Evolutionary conservation across 1,284 basidiomycete genomes (phyloP).

Genomic region (Sphaerobolus stellatus): DNA sequence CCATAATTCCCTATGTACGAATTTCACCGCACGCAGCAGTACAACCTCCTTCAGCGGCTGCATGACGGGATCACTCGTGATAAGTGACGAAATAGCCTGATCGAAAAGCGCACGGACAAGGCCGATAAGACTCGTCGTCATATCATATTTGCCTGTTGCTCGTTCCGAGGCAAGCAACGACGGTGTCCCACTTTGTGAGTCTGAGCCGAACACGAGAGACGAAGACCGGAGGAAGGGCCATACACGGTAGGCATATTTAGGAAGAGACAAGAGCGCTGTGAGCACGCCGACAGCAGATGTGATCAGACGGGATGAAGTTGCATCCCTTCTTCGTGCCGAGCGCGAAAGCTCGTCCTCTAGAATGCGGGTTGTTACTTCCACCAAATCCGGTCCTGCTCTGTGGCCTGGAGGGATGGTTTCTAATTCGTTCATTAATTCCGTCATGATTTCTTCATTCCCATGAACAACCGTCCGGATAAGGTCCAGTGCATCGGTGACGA

Average conservation of each 20-base stretch:
- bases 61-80: constrained; percentile 53
- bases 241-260: constrained; percentile 72
- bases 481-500: constrained; percentile 74
- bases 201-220: constrained; percentile 69
- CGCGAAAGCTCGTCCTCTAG: constrained; percentile 77
- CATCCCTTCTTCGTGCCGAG: constrained; percentile 41
- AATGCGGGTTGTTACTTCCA: constrained; percentile 79
- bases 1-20: constrained; percentile 85
- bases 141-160: constrained; percentile 71
- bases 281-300: constrained; percentile 79
- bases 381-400: constrained; percentile 62
- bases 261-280: constrained; percentile 73
- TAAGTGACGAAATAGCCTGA: constrained; percentile 63
- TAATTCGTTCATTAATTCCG: constrained; percentile 65
- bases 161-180: constrained; percentile 72
- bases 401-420: constrained; percentile 56
- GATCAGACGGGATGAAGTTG: constrained; percentile 62
- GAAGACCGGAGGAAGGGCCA: constrained; percentile 86
- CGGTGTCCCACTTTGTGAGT: constrained; percentile 52
- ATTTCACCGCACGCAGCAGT: constrained; percentile 69
- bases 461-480: constrained; percentile 75
- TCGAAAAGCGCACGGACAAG: constrained; percentile 75
- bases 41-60: constrained; percentile 77
- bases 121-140: constrained; percentile 74
- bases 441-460: constrained; percentile 62